Conservation (phyloP, 371 early-diverging fungal genomes). For the Mucor plumbeus region DNA sequence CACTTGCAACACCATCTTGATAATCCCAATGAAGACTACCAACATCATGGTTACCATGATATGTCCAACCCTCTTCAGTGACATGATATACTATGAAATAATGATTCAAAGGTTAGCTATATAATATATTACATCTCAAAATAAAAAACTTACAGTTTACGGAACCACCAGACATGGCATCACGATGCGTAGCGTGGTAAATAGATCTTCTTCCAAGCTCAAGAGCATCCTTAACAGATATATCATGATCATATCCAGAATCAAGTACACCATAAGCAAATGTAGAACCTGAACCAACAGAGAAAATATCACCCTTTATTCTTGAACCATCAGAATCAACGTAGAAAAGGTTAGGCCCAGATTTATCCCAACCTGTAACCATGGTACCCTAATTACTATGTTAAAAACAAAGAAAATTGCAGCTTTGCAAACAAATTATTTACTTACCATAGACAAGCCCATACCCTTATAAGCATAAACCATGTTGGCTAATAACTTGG, state of each 20-base stretch:
- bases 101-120: conserved; percentile 1
- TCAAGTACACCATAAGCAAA: conserved; percentile 99
- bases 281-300: conserved; percentile 98
- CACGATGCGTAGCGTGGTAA: conserved; percentile 98
- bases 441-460: conserved; percentile 94
- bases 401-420: background rate
- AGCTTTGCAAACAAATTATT: background rate
- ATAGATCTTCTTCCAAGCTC: conserved; percentile 97
- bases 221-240: conserved; percentile 93
- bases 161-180: conserved; percentile 98
- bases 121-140: background rate
- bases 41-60: conserved; percentile 88
- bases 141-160: conserved; percentile 74
- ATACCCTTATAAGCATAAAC: conserved; percentile 98
- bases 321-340: conserved; percentile 98
- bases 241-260: conserved; percentile 87
- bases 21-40: conserved; percentile 85
- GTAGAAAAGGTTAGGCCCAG: conserved; percentile 95
- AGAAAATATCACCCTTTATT: conserved; percentile 93
- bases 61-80: conserved; percentile 90
- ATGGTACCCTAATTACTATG: conserved; percentile 87
- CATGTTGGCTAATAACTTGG: conserved; percentile 95
- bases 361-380: conserved; percentile 99
- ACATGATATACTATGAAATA: conserved; percentile 86
- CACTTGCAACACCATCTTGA: conserved; percentile 55